Evolutionary conservation across 805 yeast genomes (phyloP).

Genomic region (Pichia californica): DNA sequence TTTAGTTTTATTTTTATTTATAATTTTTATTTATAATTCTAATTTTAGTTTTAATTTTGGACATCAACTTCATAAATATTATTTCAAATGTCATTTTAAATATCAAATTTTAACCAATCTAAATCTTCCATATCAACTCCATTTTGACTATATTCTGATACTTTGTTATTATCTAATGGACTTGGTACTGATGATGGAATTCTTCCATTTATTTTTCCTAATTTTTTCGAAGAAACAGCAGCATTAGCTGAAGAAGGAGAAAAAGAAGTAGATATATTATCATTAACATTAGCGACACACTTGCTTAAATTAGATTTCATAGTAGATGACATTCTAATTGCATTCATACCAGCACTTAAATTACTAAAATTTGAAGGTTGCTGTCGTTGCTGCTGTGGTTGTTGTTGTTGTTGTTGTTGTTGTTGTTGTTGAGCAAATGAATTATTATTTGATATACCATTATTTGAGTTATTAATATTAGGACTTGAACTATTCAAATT

Average conservation of each 20-base stretch:
- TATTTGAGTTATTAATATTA: neutral
- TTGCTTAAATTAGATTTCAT: slow-evolving; percentile 7
- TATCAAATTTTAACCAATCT: slow-evolving; percentile 32
- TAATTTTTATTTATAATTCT: neutral
- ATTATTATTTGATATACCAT: neutral
- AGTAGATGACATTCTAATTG: slow-evolving; percentile 11
- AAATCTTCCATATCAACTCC: slow-evolving; percentile 22
- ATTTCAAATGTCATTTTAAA: slow-evolving; percentile 10
- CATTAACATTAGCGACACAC: slow-evolving; percentile 5
- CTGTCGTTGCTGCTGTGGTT: slow-evolving; percentile 2
- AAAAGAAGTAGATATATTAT: neutral
- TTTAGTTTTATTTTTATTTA: too few species aligned
- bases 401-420: slow-evolving; percentile 5
- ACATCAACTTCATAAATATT: too few species aligned
- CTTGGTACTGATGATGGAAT: neutral
- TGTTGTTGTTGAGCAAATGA: slow-evolving; percentile 1
- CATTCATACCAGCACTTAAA: slow-evolving; percentile 17
- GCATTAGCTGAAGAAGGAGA: too few species aligned
- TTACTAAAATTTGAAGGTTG: slow-evolving; percentile 14
- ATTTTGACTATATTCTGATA: neutral
- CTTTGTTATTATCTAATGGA: neutral
- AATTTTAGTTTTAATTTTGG: too few species aligned
- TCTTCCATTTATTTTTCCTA: too few species aligned
- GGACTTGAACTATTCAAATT: neutral
- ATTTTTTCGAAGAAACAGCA: too few species aligned